Evolutionary conservation across 768 basidiomycete genomes (phyloP), one percentile per base, ranked within the genome.

Genomic region (Atractiella rhizophila): DNA sequence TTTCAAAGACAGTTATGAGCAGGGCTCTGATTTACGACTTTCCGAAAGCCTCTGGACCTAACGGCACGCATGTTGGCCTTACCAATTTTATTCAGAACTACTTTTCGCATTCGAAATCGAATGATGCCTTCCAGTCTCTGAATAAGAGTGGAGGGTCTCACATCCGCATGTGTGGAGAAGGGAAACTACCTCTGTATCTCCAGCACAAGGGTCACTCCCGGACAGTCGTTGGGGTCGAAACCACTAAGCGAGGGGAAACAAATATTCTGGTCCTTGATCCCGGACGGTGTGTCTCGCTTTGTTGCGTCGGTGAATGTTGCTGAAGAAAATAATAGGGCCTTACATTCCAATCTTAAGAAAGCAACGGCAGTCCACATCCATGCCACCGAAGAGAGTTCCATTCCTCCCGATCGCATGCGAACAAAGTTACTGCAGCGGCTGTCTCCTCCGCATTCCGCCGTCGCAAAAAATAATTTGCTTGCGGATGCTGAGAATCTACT

Each of bases 151-250:
- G 39, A 13, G 39, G 42, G n/a, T 39, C 28, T 13, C 28, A 23
- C 18, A 28, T 43, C 11, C 25, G 36, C 15, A 27, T 27, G 9
- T n/a, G n/a, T n/a, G 28, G 31, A 8, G 18, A 31, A 8, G 24
- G 34, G 8, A 37, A 42, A 10, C 45, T 50, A 34, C 54, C 54
- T 7, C 35, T 55, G 5, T 51, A 51, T 26, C 49, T 55, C 1
- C 54, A 55, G 39, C 51, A 55, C 37, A 30, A 43, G 21, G 54
- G 54, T 0, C 54, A 55, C 35, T 46, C 44, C 11, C 31, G 51
- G 0, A 48, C 48, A 10, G 38, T 55, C 35, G 43, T 55, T 12
- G 54, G 54, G 1, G 27, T 53, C 23, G 51, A 53, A 23, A 7
- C 25, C 9, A 40, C 35, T 8, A 43, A 37, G 28, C 13, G 18